Evolutionary conservation across 164 flowering plant species (phyloP).

Genomic region (Echeveria elegans): DNA sequence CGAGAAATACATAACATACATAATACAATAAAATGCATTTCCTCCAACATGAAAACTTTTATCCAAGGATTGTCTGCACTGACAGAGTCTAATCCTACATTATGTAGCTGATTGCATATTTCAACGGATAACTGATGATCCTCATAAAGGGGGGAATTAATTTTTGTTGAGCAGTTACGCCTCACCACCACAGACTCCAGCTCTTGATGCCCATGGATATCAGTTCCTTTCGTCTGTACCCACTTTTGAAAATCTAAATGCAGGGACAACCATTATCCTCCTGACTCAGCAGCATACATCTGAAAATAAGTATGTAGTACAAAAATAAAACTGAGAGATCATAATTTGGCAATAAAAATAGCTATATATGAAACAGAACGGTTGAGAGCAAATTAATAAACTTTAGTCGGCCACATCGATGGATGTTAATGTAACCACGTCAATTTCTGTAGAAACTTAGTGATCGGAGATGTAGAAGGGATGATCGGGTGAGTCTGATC

Average conservation of each 20-base stretch:
- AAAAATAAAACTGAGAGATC: not conserved
- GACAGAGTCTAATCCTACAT: not conserved
- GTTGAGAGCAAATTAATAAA: not conserved
- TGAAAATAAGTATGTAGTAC: slow-evolving; percentile 17
- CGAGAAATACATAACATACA: not conserved
- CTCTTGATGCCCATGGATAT: slow-evolving; percentile 48
- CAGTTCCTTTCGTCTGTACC: slow-evolving; percentile 62
- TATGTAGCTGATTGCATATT: not conserved
- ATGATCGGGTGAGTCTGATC: too few species aligned
- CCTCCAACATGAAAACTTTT: not conserved
- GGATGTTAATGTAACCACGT: not conserved
- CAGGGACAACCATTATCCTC: slow-evolving; percentile 53
- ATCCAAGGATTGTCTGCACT: slow-evolving; percentile 1
- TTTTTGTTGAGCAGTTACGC: slow-evolving; percentile 26
- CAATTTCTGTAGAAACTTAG: too few species aligned
- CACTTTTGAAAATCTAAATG: slow-evolving; percentile 77
- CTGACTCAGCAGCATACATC: slow-evolving; percentile 67
- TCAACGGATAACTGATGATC: not conserved
- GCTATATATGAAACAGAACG: too few species aligned
- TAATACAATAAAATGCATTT: not conserved
- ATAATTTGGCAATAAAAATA: not conserved
- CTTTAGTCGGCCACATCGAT: not conserved
- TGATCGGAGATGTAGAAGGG: too few species aligned
- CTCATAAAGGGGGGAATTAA: not conserved
- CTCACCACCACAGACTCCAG: slow-evolving; percentile 60